Evolutionary conservation across 1,139 yeast genomes (phyloP).

Genomic region (Kodamaea ohmeri): DNA sequence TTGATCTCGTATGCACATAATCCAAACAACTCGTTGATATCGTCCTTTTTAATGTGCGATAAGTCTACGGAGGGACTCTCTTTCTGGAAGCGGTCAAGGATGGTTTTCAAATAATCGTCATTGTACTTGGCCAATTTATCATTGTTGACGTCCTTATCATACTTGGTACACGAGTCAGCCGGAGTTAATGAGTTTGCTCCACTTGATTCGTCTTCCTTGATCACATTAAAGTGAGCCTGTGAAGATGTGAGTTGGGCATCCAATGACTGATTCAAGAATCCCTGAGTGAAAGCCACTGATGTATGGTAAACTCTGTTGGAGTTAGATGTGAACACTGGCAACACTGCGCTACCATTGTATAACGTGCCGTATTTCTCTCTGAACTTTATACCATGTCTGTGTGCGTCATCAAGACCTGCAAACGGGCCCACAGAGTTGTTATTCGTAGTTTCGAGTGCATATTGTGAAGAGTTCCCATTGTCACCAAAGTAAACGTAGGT

Average conservation of each 20-base stretch:
- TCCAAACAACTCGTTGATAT: constrained; percentile 38
- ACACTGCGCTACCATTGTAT: constrained; percentile 14
- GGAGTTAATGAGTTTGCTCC: constrained; percentile 32
- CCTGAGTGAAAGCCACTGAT: constrained; percentile 30
- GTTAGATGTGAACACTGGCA: constrained; percentile 33
- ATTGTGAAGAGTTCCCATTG: constrained; percentile 10
- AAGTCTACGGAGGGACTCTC: constrained; percentile 41
- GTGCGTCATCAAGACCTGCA: constrained; percentile 21
- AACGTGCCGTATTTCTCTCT: constrained; percentile 31
- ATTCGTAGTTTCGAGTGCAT: constrained; percentile 27
- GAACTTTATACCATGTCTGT: constrained; percentile 29
- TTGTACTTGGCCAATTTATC: constrained; percentile 16
- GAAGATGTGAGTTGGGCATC: neutral
- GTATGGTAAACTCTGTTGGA: constrained; percentile 31
- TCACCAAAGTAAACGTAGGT: constrained; percentile 13
- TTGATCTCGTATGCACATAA: constrained; percentile 51
- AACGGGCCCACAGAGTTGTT: constrained; percentile 27
- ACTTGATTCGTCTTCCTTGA: constrained; percentile 22
- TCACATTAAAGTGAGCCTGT: constrained; percentile 8
- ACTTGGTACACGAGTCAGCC: constrained; percentile 25
- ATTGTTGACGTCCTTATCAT: constrained; percentile 16
- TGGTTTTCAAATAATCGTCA: constrained; percentile 30
- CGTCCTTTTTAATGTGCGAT: constrained; percentile 23
- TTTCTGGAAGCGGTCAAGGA: constrained; percentile 37
- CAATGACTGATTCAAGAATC: constrained; percentile 16